A percentile compares a stretch with the other conserved stretches of the same genome.
phyloP scores from a whole-genome alignment of 1,139 yeast genomes.

The Sugiyamaella grinbergsii region DNA sequence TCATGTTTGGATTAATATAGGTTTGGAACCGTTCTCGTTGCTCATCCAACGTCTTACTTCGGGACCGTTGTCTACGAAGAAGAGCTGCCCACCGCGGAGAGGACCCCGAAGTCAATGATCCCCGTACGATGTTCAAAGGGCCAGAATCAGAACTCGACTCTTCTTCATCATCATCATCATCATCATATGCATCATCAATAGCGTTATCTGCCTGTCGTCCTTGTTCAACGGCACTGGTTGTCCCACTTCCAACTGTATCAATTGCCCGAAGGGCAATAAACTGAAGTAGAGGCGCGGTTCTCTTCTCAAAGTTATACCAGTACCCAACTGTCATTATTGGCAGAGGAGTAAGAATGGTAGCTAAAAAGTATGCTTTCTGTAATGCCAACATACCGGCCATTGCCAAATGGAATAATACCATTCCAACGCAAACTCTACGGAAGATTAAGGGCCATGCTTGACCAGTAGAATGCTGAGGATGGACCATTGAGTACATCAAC shows the following conservation, averaged over 20 bases:
- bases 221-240: conserved; percentile 15
- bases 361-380: conserved; percentile 72
- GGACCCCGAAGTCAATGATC: conserved; percentile 1
- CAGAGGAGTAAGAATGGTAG: conserved; percentile 71
- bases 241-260: conserved; percentile 32
- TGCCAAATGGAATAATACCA: conserved; percentile 77
- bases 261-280: conserved; percentile 84
- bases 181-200: conserved; percentile 5
- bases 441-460: conserved; percentile 84
- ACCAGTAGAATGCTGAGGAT: conserved; percentile 88
- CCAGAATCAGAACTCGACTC: conserved; percentile 1
- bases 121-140: conserved; percentile 5
- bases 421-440: conserved; percentile 70
- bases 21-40: conserved; percentile 64
- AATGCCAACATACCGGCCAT: conserved; percentile 90
- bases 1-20: conserved; percentile 75
- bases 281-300: conserved; percentile 74
- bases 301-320: conserved; percentile 79
- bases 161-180: conserved; percentile 8
- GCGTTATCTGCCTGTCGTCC: neutral
- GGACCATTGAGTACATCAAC: conserved; percentile 74
- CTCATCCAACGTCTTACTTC: conserved; percentile 60
- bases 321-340: conserved; percentile 68
- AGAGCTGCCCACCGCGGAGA: conserved; percentile 19
- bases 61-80: conserved; percentile 32